Percentiles rank a stretch among this genome's conserved stretches.
These are phyloP conservation scores for Lachancea sp. DNA, from an alignment of 805 yeast genomes.

Conservation along the genomic window DNA sequence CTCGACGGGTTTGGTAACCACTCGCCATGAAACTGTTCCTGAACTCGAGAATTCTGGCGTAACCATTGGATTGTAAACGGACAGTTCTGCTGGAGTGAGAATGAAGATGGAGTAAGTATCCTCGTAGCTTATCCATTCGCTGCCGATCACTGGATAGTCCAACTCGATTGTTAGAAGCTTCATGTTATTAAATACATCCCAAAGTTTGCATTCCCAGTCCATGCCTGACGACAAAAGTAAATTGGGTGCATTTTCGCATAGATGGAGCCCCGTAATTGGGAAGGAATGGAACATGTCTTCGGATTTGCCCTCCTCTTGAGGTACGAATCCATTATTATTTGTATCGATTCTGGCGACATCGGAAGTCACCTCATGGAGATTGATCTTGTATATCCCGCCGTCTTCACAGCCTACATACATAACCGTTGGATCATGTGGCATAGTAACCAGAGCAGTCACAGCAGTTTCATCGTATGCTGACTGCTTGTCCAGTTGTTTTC, in stretches of 20 bases:
- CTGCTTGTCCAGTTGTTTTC: slow-evolving; percentile 11
- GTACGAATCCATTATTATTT: slow-evolving; percentile 23
- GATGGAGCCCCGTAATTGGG: slow-evolving; percentile 16
- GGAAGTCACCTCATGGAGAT: slow-evolving; percentile 8
- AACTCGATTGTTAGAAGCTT: slow-evolving; percentile 15
- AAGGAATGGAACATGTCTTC: slow-evolving; percentile 19
- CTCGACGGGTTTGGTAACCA: slow-evolving; percentile 6
- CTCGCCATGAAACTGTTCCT: slow-evolving; percentile 9
- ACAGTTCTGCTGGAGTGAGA: slow-evolving; percentile 14
- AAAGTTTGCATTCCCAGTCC: slow-evolving; percentile 25
- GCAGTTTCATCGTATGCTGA: slow-evolving; percentile 17
- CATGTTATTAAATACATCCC: slow-evolving; percentile 19
- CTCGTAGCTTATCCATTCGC: slow-evolving; percentile 16
- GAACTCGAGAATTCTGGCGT: background rate
- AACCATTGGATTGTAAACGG: slow-evolving; percentile 8
- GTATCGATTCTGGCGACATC: slow-evolving; percentile 9
- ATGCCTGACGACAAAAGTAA: slow-evolving; percentile 20
- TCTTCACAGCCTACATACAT: slow-evolving; percentile 24
- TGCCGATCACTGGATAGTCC: slow-evolving; percentile 16
- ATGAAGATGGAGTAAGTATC: slow-evolving; percentile 8
- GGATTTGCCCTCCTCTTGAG: slow-evolving; percentile 4
- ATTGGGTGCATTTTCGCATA: slow-evolving; percentile 12
- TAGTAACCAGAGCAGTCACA: slow-evolving; percentile 14
- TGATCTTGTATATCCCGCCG: slow-evolving; percentile 26
- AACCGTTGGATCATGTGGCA: slow-evolving; percentile 20